phyloP scores from a whole-genome alignment of 2,329 filamentous ascomycete genomes.

The Aspergillus jensenii region DNA sequence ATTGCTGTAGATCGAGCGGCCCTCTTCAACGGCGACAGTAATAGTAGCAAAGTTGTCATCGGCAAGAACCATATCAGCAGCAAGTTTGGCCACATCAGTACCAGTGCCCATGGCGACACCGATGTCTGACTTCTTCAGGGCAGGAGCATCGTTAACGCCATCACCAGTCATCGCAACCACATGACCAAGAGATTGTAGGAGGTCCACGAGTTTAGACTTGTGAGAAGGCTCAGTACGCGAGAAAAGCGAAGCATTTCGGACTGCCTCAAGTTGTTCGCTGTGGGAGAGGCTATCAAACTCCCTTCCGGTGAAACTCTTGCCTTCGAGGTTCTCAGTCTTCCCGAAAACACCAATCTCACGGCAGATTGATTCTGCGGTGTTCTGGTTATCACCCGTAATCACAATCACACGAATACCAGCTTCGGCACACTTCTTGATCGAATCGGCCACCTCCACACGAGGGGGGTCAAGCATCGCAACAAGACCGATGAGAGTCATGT shows the following conservation, averaged over 20 bases:
- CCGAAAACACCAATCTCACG: conserved; percentile 94
- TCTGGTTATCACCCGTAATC: conserved; percentile 96
- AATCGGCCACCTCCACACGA: conserved; percentile 81
- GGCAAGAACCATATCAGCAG: conserved; percentile 96
- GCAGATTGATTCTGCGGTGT: conserved; percentile 97
- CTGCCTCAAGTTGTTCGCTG: conserved; percentile 77
- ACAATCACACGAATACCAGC: conserved; percentile 97
- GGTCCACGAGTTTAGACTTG: conserved; percentile 96
- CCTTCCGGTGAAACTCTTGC: conserved; percentile 93
- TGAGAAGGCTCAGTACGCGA: conserved; percentile 93
- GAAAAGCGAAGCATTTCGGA: conserved; percentile 84
- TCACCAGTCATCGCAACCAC: conserved; percentile 99
- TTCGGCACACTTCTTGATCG: conserved; percentile 84
- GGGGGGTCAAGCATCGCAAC: conserved; percentile 97
- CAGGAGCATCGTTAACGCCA: conserved; percentile 96
- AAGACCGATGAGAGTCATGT: conserved; percentile 89
- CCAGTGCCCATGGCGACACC: conserved; percentile 98
- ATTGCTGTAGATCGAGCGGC: conserved; percentile 98
- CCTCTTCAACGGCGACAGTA: conserved; percentile 92
- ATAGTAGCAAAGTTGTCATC: conserved; percentile 99
- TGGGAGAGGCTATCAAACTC: conserved; percentile 87
- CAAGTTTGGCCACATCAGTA: conserved; percentile 94
- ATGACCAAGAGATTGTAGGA: conserved; percentile 87
- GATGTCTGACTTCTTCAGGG: conserved; percentile 97
- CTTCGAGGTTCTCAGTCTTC: conserved; percentile 73